phyloP scores from a whole-genome alignment of 2,329 filamentous ascomycete species.

The Colletotrichum sp. region DNA sequence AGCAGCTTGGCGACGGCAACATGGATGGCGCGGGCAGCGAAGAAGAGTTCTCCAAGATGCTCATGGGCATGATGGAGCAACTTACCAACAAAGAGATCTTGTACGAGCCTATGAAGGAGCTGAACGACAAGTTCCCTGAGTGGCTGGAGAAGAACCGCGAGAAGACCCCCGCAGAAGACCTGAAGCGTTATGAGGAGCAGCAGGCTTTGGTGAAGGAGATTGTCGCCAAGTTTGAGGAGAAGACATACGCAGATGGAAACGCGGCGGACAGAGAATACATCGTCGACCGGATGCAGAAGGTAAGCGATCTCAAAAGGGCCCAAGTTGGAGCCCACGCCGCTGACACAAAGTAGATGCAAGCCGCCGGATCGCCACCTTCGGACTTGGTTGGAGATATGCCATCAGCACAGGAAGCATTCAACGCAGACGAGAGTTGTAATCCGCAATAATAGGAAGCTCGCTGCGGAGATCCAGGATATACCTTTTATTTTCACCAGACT shows the following conservation, averaged over 20 bases:
- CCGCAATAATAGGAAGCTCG: constrained; percentile 55
- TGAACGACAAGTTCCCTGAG: constrained; percentile 87
- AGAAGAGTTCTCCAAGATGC: constrained; percentile 91
- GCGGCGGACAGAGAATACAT: constrained; percentile 86
- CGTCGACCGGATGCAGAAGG: constrained; percentile 97
- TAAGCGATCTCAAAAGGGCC: constrained; percentile 44
- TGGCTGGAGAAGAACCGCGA: constrained; percentile 84
- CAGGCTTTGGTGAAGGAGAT: constrained; percentile 83
- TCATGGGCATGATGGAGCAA: constrained; percentile 99
- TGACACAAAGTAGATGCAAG: constrained; percentile 81
- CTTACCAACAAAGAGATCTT: constrained; percentile 97
- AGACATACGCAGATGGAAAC: constrained; percentile 82
- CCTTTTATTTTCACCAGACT: constrained; percentile 27
- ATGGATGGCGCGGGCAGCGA: constrained; percentile 66
- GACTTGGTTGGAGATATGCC: constrained; percentile 92
- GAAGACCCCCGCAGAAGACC: constrained; percentile 71
- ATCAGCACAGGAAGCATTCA: constrained; percentile 76
- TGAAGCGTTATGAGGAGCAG: constrained; percentile 83
- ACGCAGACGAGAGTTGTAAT: constrained; percentile 66
- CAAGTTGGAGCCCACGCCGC: not conserved
- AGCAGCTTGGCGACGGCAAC: constrained; percentile 77
- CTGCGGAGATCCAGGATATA: constrained; percentile 1
- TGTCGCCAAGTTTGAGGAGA: constrained; percentile 84
- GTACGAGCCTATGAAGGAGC: constrained; percentile 98
- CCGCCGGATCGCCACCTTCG: constrained; percentile 84